Base-by-base conservation (phyloP, 257 asterid species). In the Cinchona pubescens region DNA sequence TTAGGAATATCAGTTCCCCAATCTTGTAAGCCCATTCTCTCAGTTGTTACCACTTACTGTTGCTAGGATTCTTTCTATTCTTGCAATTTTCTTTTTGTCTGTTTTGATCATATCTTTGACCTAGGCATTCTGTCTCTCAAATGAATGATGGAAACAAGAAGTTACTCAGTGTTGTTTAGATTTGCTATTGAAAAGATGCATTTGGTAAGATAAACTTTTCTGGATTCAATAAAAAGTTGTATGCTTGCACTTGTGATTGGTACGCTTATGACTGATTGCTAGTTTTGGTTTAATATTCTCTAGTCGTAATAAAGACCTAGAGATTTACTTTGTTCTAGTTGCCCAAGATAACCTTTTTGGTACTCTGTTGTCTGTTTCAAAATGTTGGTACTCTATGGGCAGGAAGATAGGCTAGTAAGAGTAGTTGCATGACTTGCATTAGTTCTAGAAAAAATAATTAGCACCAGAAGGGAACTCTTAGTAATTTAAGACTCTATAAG, bases 1-100 rank as follows among this genome's bases (percentile, higher is more conserved):
- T 95, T 18, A 87, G 98, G 88, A 92, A 92, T 87, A 91, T 95
- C n/a, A n/a, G 98, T 95, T 95, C 84, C 99, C 99, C 21, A 95
- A 95, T 87, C 96, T 89, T 69, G 99, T 95, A 78, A 87, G 96
- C 66, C 75, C 46, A 46, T 56, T 66, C 53, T 19, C 55, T 19
- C 43, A 10, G 13, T 25, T 58, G 18, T 16, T 37, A 37, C 42
- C 16, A 34, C 43, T 35, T 55, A 71, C 5, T 51, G 48, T 43
- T 37, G 21, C 71, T 43, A 8, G 2, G 1, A 34, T 14, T 4
- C 2, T 30, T 14, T 69, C 5, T 69, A 3, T 46, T 25, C 3
- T 59, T 68, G 48, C 32, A 58, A 35, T 37, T 51, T 9, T 32
- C 49, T 55, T 76, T 34, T 38, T 29, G 67, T 32, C 53, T 74